Percentiles rank a stretch among this genome's conserved stretches.
These are phyloP conservation scores for Mortierella alpina DNA, from an alignment of 192 early-diverging fungal genomes.

Conservation along the genomic window DNA sequence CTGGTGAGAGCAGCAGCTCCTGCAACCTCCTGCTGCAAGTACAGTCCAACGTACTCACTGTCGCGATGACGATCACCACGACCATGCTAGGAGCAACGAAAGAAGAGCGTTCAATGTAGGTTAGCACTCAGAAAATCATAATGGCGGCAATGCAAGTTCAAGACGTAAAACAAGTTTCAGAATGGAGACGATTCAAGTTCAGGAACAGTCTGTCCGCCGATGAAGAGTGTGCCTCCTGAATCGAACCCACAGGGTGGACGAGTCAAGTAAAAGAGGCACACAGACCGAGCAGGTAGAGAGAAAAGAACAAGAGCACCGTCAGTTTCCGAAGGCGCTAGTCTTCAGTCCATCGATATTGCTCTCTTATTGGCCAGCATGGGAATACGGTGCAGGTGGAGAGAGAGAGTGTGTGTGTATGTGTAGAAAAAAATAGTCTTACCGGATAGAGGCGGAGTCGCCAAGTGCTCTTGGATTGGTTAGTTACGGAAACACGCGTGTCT, in stretches of 20 bases:
- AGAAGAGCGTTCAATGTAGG: background rate
- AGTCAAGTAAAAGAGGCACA: background rate
- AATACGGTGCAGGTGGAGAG: background rate
- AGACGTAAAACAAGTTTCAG: constrained; percentile 1
- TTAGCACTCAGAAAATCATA: background rate
- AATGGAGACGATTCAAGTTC: background rate
- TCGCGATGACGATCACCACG: constrained; percentile 51
- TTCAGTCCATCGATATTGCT: constrained; percentile 15
- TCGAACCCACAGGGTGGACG: too few species aligned
- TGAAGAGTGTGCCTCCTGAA: too few species aligned
- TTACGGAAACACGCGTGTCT: background rate
- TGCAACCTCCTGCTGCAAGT: constrained; percentile 40
- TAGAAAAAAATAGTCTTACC: constrained; percentile 14
- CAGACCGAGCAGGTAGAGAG: background rate
- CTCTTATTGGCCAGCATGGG: background rate
- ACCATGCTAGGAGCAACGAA: constrained; percentile 30
- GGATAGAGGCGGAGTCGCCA: constrained; percentile 51
- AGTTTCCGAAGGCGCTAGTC: constrained; percentile 29
- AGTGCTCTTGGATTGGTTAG: constrained; percentile 8
- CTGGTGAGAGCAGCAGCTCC: constrained; percentile 11
- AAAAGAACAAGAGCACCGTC: constrained; percentile 32
- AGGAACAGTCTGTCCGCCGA: background rate
- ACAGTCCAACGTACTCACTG: constrained; percentile 45
- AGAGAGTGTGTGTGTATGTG: too few species aligned
- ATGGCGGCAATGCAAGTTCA: background rate